phyloP scores from a whole-genome alignment of 2,329 filamentous ascomycete genomes.

The Ophioceras dolichostomum region DNA sequence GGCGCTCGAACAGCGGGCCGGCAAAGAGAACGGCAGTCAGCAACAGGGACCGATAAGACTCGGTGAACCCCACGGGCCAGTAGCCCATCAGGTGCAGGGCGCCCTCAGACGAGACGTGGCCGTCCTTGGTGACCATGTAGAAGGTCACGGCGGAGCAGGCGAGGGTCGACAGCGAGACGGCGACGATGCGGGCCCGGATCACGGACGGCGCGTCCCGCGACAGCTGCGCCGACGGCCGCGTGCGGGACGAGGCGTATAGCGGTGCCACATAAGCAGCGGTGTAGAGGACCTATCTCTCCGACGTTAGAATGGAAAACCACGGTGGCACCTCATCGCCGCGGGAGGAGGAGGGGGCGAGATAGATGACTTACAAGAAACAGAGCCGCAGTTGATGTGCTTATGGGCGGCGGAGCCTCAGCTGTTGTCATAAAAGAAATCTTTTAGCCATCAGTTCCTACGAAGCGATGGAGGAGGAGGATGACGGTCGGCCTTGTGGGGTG shows the following conservation, averaged over 20 bases:
- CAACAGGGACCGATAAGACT: slow-evolving; percentile 50
- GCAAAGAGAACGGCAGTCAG: slow-evolving; percentile 71
- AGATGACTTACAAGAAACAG: slow-evolving; percentile 21
- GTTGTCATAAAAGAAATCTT: neutral
- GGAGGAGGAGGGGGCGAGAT: too few relatives aligned
- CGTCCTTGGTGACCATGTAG: slow-evolving; percentile 46
- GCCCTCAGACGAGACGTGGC: slow-evolving; percentile 18
- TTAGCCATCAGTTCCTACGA: too few relatives aligned
- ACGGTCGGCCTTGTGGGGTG: neutral
- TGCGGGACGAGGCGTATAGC: slow-evolving; percentile 72
- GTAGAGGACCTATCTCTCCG: slow-evolving; percentile 67
- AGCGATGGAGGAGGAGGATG: slow-evolving; percentile 5
- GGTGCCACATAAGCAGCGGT: slow-evolving; percentile 84
- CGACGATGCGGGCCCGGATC: slow-evolving; percentile 74
- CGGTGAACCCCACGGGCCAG: slow-evolving; percentile 60
- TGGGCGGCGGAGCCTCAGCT: slow-evolving; percentile 23
- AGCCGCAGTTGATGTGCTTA: slow-evolving; percentile 23
- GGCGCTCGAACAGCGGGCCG: slow-evolving; percentile 71
- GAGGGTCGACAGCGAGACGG: slow-evolving; percentile 64
- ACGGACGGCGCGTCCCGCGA: slow-evolving; percentile 82
- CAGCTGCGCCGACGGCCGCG: slow-evolving; percentile 65
- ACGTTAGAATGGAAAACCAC: too few relatives aligned
- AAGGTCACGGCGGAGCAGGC: slow-evolving; percentile 56
- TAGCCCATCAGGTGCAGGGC: slow-evolving; percentile 63
- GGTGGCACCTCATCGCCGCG: too few relatives aligned